Conservation (phyloP, 495 filamentous ascomycete genomes). For the Choiromyces venosus region DNA sequence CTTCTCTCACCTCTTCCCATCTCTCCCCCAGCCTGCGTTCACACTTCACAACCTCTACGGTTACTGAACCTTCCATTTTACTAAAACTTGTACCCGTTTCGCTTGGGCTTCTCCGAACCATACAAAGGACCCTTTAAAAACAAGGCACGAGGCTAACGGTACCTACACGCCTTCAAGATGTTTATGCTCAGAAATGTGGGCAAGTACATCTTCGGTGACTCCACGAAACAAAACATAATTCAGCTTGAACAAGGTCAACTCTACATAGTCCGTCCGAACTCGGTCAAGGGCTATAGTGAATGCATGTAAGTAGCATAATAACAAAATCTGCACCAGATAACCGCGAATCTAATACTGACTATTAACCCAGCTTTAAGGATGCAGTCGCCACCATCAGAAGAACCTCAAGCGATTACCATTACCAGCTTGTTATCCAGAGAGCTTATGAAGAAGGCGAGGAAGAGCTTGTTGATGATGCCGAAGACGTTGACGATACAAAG, state of each 20-base stretch:
- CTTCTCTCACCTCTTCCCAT: background rate
- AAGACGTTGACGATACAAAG: slow-evolving; percentile 71
- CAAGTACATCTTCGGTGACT: slow-evolving; percentile 87
- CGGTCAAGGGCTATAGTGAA: slow-evolving; percentile 94
- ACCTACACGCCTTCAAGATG: slow-evolving; percentile 46
- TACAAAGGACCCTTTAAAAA: background rate
- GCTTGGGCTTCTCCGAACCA: background rate
- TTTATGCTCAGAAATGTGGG: slow-evolving; percentile 76
- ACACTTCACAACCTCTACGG: background rate
- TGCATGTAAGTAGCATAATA: slow-evolving; percentile 55
- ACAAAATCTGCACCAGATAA: background rate
- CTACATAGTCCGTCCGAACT: slow-evolving; percentile 90
- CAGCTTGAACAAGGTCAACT: slow-evolving; percentile 93
- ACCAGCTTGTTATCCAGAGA: slow-evolving; percentile 90
- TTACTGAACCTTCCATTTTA: background rate
- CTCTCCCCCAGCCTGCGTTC: background rate
- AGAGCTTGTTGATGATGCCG: slow-evolving; percentile 74
- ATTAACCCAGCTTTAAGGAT: slow-evolving; percentile 70
- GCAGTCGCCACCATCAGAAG: slow-evolving; percentile 82
- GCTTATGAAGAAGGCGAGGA: slow-evolving; percentile 97
- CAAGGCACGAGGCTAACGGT: slow-evolving; percentile 1
- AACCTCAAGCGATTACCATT: slow-evolving; percentile 90
- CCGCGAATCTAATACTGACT: slow-evolving; percentile 12
- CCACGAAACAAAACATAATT: slow-evolving; percentile 84
- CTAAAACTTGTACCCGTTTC: background rate